Base-by-base conservation (phyloP, 805 yeast genomes). In the Myxozyma neotropica region DNA sequence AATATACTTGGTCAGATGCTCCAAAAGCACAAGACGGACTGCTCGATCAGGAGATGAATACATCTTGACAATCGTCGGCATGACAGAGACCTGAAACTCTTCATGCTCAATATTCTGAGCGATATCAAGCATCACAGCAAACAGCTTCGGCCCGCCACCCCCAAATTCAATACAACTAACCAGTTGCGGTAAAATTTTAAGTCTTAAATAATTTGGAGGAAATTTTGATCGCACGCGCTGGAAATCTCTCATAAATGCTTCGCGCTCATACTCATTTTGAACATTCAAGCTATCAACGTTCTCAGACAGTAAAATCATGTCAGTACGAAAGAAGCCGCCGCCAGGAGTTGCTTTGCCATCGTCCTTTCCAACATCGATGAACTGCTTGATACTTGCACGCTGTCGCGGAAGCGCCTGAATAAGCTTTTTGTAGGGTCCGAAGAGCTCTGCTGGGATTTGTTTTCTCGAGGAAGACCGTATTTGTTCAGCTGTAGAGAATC, bases 11-110 rank as follows among this genome's bases (percentile, higher is more conserved):
- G 91, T 85, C 57, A 93, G 74, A 47, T 83, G 76, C 21, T 83
- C 82, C 58, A 93, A 77, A 29, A 94, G 74, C n/a, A 85, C 78
- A 67, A 90, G 78, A 57, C 98, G 77, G 2, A 90, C 78, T 0
- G 91, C 83, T 63, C 98, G 79, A 72, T 93, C 97, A 12, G 87
- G 81, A 19, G 85, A 74, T 1, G 81, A 69, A 69, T 84, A 92
- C 24, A 87, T 79, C 42, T 80, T 75, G 36, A 88, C 76, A n/a
- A 91, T 78, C 0, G 84, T 74, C 1, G 93, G 91, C 59, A 84
- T 83, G 8, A 86, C 74, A 10, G 72, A 49, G 47, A 71, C 72
- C 48, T 75, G 69, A 66, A 81, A 81, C 40, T 70, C 72, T n/a
- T 67, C 73, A 15, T 57, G 72, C 13, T 70, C 64, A 54, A 58